Conservation (phyloP, 1,284 basidiomycete species). For the Inonotus hispidus region DNA sequence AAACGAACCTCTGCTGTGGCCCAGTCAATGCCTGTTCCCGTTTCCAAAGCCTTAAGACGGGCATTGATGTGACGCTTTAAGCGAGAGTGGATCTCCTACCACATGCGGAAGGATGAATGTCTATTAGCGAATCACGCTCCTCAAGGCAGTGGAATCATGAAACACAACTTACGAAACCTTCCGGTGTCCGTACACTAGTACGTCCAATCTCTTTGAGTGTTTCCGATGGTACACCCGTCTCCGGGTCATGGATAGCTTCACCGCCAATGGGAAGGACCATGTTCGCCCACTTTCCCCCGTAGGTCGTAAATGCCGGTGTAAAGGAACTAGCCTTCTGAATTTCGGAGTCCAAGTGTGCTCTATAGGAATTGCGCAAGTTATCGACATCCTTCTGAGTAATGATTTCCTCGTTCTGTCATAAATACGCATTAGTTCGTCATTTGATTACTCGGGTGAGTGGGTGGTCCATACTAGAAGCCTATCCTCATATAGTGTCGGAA, state of each 20-base stretch:
- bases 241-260: constrained; percentile 49
- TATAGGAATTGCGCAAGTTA: constrained; percentile 50
- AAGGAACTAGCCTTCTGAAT: constrained; percentile 48
- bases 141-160: not conserved
- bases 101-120: not conserved
- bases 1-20: constrained; percentile 73
- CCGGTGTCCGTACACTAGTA: constrained; percentile 67
- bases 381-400: constrained; percentile 47
- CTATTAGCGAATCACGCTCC: not conserved
- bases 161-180: constrained; percentile 59
- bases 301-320: constrained; percentile 46
- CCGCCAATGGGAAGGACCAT: constrained; percentile 67
- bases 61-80: constrained; percentile 76
- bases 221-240: constrained; percentile 60
- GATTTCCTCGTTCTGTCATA: constrained; percentile 36
- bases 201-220: constrained; percentile 54
- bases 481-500: constrained; percentile 79
- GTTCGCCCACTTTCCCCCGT: constrained; percentile 56
- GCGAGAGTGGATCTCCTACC: constrained; percentile 72
- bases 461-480: constrained; percentile 56
- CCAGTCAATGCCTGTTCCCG: constrained; percentile 75
- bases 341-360: constrained; percentile 53
- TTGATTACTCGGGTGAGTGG: not conserved
- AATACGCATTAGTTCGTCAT: not conserved
- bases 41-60: constrained; percentile 65